These are phyloP conservation scores for Kodamaea kaohsiungensis DNA, from an alignment of 805 yeast genomes.

Conservation along the genomic window DNA sequence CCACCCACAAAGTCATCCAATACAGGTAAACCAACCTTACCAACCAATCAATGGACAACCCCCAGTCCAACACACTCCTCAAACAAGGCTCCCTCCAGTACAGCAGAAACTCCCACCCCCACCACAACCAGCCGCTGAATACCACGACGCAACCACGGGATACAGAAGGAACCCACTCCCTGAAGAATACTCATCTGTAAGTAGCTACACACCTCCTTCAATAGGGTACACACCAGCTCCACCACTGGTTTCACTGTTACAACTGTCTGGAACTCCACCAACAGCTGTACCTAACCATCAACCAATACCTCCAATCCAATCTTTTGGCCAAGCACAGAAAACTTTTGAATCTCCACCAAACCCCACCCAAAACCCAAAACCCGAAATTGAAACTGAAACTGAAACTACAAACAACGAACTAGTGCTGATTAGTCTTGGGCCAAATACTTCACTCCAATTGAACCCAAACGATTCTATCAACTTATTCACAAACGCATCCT, in stretches of 20 bases:
- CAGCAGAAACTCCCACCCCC: conserved; percentile 4
- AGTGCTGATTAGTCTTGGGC: conserved; percentile 33
- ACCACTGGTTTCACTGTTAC: background rate
- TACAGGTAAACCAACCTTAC: background rate
- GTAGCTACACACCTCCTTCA: background rate
- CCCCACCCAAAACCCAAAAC: background rate
- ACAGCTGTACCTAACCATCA: background rate
- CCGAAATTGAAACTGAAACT: too few species aligned
- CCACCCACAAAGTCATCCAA: background rate
- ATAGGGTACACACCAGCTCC: background rate
- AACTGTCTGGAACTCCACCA: background rate
- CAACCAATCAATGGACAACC: background rate
- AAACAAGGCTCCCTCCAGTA: conserved; percentile 1
- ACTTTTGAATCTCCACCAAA: background rate
- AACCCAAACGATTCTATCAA: conserved; percentile 35
- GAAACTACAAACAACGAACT: background rate
- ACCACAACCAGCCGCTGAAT: background rate
- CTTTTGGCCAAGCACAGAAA: background rate
- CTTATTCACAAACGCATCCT: conserved; percentile 36
- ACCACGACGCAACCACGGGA: background rate
- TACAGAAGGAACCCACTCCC: background rate
- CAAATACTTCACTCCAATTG: conserved; percentile 33
- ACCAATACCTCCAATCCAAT: background rate
- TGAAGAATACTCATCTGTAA: background rate
- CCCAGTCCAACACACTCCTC: background rate